These are phyloP conservation scores for Metschnikowia sp. DNA, from an alignment of 805 yeast genomes.

Conservation along the genomic window DNA sequence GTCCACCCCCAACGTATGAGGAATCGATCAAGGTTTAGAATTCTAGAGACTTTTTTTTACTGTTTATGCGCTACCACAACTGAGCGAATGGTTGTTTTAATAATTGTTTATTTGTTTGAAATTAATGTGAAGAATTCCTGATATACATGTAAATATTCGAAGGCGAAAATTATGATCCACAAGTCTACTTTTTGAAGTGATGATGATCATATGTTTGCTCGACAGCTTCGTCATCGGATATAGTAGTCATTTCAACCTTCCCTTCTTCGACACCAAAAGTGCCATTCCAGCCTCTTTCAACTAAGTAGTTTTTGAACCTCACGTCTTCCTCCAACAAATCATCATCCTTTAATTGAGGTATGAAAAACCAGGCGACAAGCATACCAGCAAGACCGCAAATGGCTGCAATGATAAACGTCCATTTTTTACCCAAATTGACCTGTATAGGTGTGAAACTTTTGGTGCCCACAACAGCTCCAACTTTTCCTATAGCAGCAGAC, in stretches of 20 bases:
- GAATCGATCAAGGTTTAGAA: constrained; percentile 38
- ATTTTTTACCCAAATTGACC: constrained; percentile 56
- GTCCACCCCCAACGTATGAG: constrained; percentile 71
- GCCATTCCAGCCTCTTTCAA: constrained; percentile 58
- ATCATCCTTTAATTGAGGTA: constrained; percentile 69
- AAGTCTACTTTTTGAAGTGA: background rate
- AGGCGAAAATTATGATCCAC: background rate
- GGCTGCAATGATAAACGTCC: constrained; percentile 83
- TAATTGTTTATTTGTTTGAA: background rate
- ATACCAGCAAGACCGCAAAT: constrained; percentile 66
- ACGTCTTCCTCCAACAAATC: constrained; percentile 65
- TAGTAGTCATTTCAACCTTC: constrained; percentile 3
- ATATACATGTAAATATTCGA: constrained; percentile 1
- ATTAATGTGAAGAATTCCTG: background rate
- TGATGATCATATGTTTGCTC: constrained; percentile 2
- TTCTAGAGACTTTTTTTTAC: too few species aligned
- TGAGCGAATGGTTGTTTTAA: too few species aligned
- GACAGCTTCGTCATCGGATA: constrained; percentile 14
- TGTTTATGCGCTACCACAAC: too few species aligned
- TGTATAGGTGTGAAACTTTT: constrained; percentile 69
- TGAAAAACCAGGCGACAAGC: constrained; percentile 51
- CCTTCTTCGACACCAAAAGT: constrained; percentile 35
- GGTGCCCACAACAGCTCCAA: constrained; percentile 83
- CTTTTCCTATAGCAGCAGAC: constrained; percentile 77
- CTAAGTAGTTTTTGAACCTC: constrained; percentile 56